Evolutionary conservation across 1,139 yeast species (phyloP).

Genomic region (Magnusiomyces ingens): DNA sequence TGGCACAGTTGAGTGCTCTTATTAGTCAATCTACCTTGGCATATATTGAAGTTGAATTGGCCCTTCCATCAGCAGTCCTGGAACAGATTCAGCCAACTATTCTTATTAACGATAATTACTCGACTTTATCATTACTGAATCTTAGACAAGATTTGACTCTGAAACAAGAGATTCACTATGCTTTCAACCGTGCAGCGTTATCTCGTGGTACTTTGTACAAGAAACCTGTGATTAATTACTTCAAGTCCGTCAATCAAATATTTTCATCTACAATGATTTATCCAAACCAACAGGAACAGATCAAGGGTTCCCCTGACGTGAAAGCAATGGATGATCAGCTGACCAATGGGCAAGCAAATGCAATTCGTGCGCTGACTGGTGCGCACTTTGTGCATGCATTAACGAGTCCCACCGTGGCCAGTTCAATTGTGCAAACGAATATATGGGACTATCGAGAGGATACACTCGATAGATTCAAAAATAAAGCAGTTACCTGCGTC

Average conservation of each 20-base stretch:
- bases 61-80: constrained; percentile 25
- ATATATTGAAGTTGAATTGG: constrained; percentile 25
- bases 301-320: constrained; percentile 4
- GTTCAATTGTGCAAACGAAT: constrained; percentile 35
- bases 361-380: constrained; percentile 33
- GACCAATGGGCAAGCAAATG: constrained; percentile 27
- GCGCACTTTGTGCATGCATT: constrained; percentile 32
- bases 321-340: constrained; percentile 16
- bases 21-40: constrained; percentile 26
- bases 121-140: constrained; percentile 24
- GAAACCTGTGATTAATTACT: constrained; percentile 21
- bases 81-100: constrained; percentile 24
- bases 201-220: constrained; percentile 28
- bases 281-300: neutral
- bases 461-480: constrained; percentile 6
- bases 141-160: constrained; percentile 18
- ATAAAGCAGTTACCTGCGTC: constrained; percentile 8
- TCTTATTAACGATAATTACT: constrained; percentile 30
- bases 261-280: constrained; percentile 21
- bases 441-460: constrained; percentile 32
- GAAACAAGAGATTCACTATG: constrained; percentile 19
- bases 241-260: constrained; percentile 28
- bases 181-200: constrained; percentile 18
- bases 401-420: constrained; percentile 26
- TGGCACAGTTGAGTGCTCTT: constrained; percentile 31